phyloP scores from a whole-genome alignment of 371 early-diverging fungal species.

The Rhizomucor miehei region DNA sequence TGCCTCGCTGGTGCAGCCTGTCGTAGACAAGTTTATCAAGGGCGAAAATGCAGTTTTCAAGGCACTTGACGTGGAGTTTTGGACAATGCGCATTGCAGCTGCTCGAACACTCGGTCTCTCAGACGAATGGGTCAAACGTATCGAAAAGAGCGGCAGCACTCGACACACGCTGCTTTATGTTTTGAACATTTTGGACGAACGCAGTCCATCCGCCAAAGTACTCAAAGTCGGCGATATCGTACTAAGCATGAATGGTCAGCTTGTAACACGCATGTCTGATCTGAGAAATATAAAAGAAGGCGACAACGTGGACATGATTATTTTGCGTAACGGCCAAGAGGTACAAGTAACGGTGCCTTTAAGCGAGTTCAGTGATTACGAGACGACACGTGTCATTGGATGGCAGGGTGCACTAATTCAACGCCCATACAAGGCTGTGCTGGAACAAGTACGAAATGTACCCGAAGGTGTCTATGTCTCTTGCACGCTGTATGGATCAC shows the following conservation, averaged over 20 bases:
- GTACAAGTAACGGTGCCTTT: conserved; percentile 54
- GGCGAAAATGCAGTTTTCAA: conserved; percentile 45
- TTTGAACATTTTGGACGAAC: conserved; percentile 54
- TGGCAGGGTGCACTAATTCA: conserved; percentile 89
- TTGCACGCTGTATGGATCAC: conserved; percentile 69
- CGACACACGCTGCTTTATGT: conserved; percentile 70
- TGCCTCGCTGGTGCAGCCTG: conserved; percentile 31
- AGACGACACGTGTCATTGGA: conserved; percentile 60
- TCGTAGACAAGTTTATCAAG: conserved; percentile 31
- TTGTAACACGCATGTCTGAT: conserved; percentile 71
- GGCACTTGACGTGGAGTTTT: conserved; percentile 70
- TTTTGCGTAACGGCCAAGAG: conserved; percentile 61
- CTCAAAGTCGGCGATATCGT: conserved; percentile 83
- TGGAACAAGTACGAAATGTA: conserved; percentile 72
- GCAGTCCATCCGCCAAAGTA: conserved; percentile 53
- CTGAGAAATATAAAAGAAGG: conserved; percentile 40
- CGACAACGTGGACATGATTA: conserved; percentile 45
- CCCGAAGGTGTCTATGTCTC: conserved; percentile 78
- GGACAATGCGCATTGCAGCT: conserved; percentile 76
- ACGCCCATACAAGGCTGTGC: conserved; percentile 77
- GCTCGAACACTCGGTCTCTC: conserved; percentile 78
- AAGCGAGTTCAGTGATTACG: conserved; percentile 48
- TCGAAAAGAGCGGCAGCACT: conserved; percentile 63
- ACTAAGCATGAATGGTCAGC: conserved; percentile 69
- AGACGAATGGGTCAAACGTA: conserved; percentile 72